Base-by-base conservation (phyloP, 306 rosid species). In the Begonia peltatifolia region DNA sequence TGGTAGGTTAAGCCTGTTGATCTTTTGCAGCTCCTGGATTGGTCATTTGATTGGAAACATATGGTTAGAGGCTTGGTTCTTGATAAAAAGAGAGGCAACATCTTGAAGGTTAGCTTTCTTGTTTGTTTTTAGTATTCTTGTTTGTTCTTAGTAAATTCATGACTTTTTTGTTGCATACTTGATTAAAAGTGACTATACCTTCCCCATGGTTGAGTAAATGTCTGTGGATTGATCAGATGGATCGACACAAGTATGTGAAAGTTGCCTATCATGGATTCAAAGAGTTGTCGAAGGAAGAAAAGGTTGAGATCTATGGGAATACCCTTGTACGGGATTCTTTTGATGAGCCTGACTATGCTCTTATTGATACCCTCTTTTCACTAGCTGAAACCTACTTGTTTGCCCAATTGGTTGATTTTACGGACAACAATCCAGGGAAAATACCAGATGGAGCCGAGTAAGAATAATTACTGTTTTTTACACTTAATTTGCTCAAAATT, bases 11-110 rank as follows among this genome's bases (percentile, higher is more conserved):
- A 72, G 62, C 51, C 9, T 18, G 8, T 61, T 61, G 44, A 46
- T 60, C 57, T 68, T 63, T 14, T 75, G 72, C 80, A 90, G 99
- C 68, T 90, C 68, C 84, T 90, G 36, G 64, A 49, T 59, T 90
- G 95, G 99, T 66, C 87, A 42, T 90, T 90, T 71, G 80, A 90
- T 68, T 77, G 82, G 95, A 76, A 79, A 65, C 83, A 90, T 81
- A 90, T 90, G 99, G 99, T 90, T 71, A 73, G 99, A 69, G 99
- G 99, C 57, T 81, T 90, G 86, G 99, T 90, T 53, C 92, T 90
- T 7, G 99, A 90, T 76, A 90, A 90, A 70, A 90, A 73, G 71
- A 76, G 99, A 73, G 99, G 99, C 69, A 90, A 90, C 71, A 90
- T 90, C 64, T 77, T 90, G 82, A 90, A 90, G 99, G 99, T 90